Base-by-base conservation (phyloP, 768 basidiomycete genomes). In the Pleurotus giganteus region DNA sequence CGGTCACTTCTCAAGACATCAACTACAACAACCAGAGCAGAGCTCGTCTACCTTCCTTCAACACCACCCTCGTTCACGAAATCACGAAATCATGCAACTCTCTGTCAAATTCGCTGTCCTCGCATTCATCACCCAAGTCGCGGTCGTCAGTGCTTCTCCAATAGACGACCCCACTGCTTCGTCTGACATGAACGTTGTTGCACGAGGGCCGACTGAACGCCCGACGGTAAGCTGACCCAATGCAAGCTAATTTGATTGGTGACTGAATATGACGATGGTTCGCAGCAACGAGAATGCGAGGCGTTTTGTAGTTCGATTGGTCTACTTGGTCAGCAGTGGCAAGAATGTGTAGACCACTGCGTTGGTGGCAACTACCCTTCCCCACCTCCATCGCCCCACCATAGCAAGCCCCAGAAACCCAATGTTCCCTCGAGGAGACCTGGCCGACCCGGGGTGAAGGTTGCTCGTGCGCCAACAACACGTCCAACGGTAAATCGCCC, bases 1-100 rank as follows among this genome's bases (percentile, higher is more conserved):
- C 31, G 47, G 47, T 49, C 47, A 49, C 47, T 49, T 49, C 47
- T 49, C 47, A 21, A 21, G 23, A 34, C 24, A 28, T 32, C 29
- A 28, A 1, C 24, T 31, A 46, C 39, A 3, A 41, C 39, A 17
- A 6, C 24, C 4, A 45, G 43, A 45, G 43, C 43, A 17, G 43
- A 24, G 17, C 23, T 45, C 43, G 21, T 45, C 17, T 11, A 21
- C 12, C 2, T 24, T 4, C 26, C 23, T 45, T 3, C n/a, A 2
- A 8, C 26, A 21, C 43, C 19, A 8, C 43, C 24, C 15, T 24
- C 13, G 9, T 15, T 34, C 15, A 13, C 1, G 0, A 5, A 21
- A 45, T 24, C 8, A 45, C n/a, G n/a, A n/a, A n/a, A n/a, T n/a
- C n/a, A n/a, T 45, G 43, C 43, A 45, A 15, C 26, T 45, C 23